A percentile compares a stretch with the other conserved stretches of the same genome.
Conservation (phyloP, 495 filamentous ascomycete species). For the Aspergillus leporis region DNA sequence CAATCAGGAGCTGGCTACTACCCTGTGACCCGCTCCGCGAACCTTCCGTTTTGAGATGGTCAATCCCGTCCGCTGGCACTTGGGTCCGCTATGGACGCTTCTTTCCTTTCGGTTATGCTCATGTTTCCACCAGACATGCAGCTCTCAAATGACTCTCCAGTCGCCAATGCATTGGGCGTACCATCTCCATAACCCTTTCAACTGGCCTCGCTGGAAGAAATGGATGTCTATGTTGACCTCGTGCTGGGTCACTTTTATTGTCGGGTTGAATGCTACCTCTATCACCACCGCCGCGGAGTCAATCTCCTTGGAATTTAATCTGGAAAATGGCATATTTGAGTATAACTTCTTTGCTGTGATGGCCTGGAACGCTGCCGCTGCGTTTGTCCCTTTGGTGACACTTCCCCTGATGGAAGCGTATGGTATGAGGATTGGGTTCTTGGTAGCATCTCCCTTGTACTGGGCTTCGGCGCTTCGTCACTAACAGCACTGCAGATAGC, state of each 20-base stretch:
- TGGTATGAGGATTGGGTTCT: constrained; percentile 11
- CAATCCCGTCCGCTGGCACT: too few relatives aligned
- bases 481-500: constrained; percentile 2
- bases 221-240: constrained; percentile 14
- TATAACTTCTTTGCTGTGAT: constrained; percentile 17
- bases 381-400: constrained; percentile 11
- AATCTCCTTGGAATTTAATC: constrained; percentile 10
- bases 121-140: background rate
- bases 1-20: too few relatives aligned
- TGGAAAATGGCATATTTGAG: constrained; percentile 12
- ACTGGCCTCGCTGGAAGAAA: constrained; percentile 12
- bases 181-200: constrained; percentile 15
- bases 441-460: background rate
- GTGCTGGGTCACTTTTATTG: constrained; percentile 16
- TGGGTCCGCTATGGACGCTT: too few relatives aligned
- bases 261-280: constrained; percentile 16
- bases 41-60: too few relatives aligned
- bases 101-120: background rate
- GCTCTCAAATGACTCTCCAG: background rate
- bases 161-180: background rate
- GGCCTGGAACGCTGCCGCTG: constrained; percentile 15
- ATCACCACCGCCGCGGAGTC: constrained; percentile 13
- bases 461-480: background rate
- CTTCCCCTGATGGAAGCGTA: constrained; percentile 17
- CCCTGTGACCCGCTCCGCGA: too few relatives aligned